These are phyloP conservation scores for Nepenthes alata DNA, from an alignment of 179 eudicot genomes.

Conservation along the genomic window DNA sequence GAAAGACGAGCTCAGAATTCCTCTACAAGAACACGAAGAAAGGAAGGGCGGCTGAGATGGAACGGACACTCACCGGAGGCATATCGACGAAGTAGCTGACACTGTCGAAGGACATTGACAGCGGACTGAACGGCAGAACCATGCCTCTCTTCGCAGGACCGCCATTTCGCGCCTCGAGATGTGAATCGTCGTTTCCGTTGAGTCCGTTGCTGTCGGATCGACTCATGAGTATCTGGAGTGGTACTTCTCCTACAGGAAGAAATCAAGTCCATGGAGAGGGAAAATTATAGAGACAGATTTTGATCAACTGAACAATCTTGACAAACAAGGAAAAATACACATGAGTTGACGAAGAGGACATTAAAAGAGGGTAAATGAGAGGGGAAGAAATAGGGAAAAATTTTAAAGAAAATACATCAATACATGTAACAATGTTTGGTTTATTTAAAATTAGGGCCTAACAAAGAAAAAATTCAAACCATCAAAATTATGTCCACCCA, in stretches of 20 bases:
- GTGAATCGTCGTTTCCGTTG: constrained; percentile 40
- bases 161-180: constrained; percentile 34
- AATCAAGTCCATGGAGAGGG: not conserved
- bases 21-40: not conserved
- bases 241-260: constrained; percentile 47
- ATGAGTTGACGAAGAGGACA: too few relatives aligned
- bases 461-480: too few relatives aligned
- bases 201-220: constrained; percentile 39
- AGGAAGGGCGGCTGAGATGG: not conserved
- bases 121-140: constrained; percentile 52
- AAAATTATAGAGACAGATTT: too few relatives aligned
- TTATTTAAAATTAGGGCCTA: too few relatives aligned
- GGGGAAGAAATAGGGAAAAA: too few relatives aligned
- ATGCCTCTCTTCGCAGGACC: constrained; percentile 46
- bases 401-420: too few relatives aligned
- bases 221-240: constrained; percentile 54
- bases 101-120: constrained; percentile 41
- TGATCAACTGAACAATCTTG: too few relatives aligned
- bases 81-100: constrained; percentile 51
- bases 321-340: too few relatives aligned
- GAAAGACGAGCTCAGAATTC: too few relatives aligned
- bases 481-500: too few relatives aligned
- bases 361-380: too few relatives aligned
- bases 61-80: constrained; percentile 35
- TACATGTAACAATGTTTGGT: too few relatives aligned